Base-by-base conservation (phyloP, 1,139 yeast genomes). In the Hyphopichia buzzinii region DNA sequence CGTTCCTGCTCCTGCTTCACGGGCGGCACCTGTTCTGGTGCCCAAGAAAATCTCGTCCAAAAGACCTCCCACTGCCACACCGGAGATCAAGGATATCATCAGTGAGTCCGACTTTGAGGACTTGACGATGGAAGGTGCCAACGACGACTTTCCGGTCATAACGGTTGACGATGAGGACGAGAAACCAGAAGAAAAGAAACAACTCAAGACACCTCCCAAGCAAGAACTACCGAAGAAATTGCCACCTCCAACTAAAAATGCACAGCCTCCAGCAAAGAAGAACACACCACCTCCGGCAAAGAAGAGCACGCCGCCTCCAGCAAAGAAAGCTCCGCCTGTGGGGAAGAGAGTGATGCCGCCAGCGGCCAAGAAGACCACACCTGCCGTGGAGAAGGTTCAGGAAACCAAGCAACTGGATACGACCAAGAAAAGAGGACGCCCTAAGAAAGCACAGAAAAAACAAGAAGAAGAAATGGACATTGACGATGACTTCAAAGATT, bases 401-500 rank as follows among this genome's bases (percentile, higher is more conserved):
- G n/a, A n/a, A n/a, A n/a, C n/a, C n/a, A n/a, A n/a, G n/a, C n/a
- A n/a, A n/a, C n/a, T n/a, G n/a, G n/a, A n/a, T n/a, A n/a, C n/a
- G n/a, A n/a, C 17, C 17, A 27, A 16, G 36, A 35, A 27, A 4
- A 21, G 28, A 13, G 22, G 30, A 29, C 32, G 21, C 23, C 34
- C 16, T 13, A 26, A 32, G 21, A 26, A 29, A 12, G 29, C 19
- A 24, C 30, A 16, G 27, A 26, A 32, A 34, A 29, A 31, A 22
- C 32, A 30, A n/a, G 23, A 19, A 6, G 47, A 40, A 13, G 48
- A 42, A 13, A 41, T 43, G 35, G 67, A 59, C 27, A 43, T 59
- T 39, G 71, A 62, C 29, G 75, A 70, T 45, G 76, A 70, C 21
- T 71, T 70, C 41, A 62, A 65, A 32, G 75, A 69, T 40, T 54